Conservation (phyloP, 352 stramenopile species). For the Globisporangium cederbergense region DNA sequence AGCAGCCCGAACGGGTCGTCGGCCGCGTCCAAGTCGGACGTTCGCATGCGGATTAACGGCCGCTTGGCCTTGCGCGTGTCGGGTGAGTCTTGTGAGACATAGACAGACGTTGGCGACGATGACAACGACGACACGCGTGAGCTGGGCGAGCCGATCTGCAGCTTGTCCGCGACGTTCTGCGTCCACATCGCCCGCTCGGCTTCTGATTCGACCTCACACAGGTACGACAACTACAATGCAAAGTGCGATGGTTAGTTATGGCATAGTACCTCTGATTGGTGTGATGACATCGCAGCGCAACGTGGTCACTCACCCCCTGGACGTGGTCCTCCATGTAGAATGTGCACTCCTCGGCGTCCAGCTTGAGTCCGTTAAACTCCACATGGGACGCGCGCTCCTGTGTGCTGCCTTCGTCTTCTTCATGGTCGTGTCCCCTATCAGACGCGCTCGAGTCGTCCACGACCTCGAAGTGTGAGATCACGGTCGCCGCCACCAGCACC, state of each 20-base stretch:
- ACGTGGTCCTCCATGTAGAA: slow-evolving; percentile 49
- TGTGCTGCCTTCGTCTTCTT: slow-evolving; percentile 8
- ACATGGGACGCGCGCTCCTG: slow-evolving; percentile 8
- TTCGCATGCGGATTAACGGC: slow-evolving; percentile 34
- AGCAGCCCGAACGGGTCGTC: slow-evolving; percentile 49
- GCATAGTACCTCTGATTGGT: too few species aligned
- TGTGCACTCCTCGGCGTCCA: slow-evolving; percentile 31
- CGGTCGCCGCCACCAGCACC: slow-evolving; percentile 29
- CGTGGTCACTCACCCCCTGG: slow-evolving; percentile 13
- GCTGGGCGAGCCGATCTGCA: background rate
- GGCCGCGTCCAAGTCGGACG: slow-evolving; percentile 40
- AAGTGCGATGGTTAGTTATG: background rate
- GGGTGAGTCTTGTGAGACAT: slow-evolving; percentile 13
- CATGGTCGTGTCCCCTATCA: slow-evolving; percentile 7
- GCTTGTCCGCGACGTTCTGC: slow-evolving; percentile 2
- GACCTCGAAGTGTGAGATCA: slow-evolving; percentile 39
- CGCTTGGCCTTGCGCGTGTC: slow-evolving; percentile 23
- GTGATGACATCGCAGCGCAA: background rate
- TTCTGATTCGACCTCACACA: slow-evolving; percentile 22
- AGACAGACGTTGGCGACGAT: background rate
- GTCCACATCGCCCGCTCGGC: slow-evolving; percentile 11
- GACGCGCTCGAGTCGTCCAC: slow-evolving; percentile 29
- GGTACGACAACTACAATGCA: slow-evolving; percentile 14
- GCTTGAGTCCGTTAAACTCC: slow-evolving; percentile 21
- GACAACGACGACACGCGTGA: background rate